phyloP scores from a whole-genome alignment of 2,329 filamentous ascomycete genomes.

The Stylonectria norvegica region DNA sequence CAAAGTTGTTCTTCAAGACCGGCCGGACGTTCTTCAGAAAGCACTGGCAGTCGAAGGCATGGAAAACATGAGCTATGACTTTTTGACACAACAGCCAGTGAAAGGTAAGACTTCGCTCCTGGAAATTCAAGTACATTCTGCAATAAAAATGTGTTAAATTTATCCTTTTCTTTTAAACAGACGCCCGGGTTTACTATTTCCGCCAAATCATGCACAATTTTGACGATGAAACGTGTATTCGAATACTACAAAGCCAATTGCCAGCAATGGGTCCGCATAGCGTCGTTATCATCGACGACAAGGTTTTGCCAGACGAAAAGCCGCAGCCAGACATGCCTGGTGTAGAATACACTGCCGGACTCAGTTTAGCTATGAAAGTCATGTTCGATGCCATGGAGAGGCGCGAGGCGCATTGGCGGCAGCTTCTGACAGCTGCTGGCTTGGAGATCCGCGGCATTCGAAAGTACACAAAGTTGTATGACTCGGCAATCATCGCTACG shows the following conservation, averaged over 20 bases:
- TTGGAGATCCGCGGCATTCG: conserved; percentile 19
- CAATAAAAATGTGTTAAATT: too few species aligned
- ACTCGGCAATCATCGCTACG: conserved; percentile 19
- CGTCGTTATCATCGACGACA: conserved; percentile 25
- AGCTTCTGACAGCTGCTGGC: conserved; percentile 17
- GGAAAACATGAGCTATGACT: conserved; percentile 24
- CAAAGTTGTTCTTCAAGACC: conserved; percentile 22
- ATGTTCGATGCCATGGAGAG: conserved; percentile 26
- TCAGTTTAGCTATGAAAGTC: conserved; percentile 24
- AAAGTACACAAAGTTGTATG: conserved; percentile 21
- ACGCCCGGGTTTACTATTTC: conserved; percentile 26
- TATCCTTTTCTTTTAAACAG: too few species aligned
- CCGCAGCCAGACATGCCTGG: conserved; percentile 12
- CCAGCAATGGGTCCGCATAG: conserved; percentile 17
- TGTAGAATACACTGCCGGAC: conserved; percentile 16
- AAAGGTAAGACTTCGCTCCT: conserved; percentile 15
- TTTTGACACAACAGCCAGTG: conserved; percentile 21
- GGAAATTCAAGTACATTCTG: neutral
- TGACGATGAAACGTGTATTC: conserved; percentile 21
- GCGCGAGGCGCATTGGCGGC: conserved; percentile 21
- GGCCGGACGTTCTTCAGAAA: conserved; percentile 16
- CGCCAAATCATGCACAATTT: conserved; percentile 29
- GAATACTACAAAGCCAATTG: conserved; percentile 17
- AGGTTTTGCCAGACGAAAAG: conserved; percentile 17
- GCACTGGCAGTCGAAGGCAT: conserved; percentile 15